Percentiles rank a stretch among this genome's conserved stretches.
Conservation (phyloP, 2,329 filamentous ascomycete genomes). For the Dactylellina drechsleri region DNA sequence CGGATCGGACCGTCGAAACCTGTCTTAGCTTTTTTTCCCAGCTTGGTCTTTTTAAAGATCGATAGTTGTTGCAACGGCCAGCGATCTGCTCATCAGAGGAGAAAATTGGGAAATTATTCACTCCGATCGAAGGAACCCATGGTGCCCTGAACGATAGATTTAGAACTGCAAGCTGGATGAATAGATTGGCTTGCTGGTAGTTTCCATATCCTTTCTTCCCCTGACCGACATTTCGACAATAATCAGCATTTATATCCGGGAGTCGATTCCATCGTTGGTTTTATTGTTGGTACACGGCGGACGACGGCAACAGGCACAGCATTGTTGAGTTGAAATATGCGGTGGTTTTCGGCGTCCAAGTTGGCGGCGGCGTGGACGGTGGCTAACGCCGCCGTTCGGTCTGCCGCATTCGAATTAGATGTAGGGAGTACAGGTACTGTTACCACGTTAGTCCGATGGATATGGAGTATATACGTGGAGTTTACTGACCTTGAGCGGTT, state of each 20-base stretch:
- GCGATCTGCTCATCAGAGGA: constrained; percentile 1
- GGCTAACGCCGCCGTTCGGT: constrained; percentile 26
- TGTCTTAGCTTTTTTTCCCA: constrained; percentile 2
- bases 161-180: too few species aligned
- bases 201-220: too few species aligned
- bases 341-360: constrained; percentile 32
- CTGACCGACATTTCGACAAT: too few species aligned
- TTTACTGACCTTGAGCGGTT: background rate
- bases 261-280: background rate
- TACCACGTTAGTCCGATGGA: background rate
- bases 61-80: constrained; percentile 1
- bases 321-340: constrained; percentile 31
- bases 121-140: constrained; percentile 7
- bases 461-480: background rate
- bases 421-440: constrained; percentile 34
- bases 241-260: too few species aligned
- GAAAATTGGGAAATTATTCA: constrained; percentile 9
- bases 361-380: constrained; percentile 42
- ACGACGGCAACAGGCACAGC: background rate
- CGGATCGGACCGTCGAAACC: constrained; percentile 19
- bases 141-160: too few species aligned
- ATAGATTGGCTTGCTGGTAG: too few species aligned
- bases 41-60: constrained; percentile 10
- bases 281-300: constrained; percentile 12
- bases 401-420: constrained; percentile 40